Evolutionary conservation across 2,329 filamentous ascomycete genomes (phyloP).

Genomic region (Ophiostoma tasmaniense): DNA sequence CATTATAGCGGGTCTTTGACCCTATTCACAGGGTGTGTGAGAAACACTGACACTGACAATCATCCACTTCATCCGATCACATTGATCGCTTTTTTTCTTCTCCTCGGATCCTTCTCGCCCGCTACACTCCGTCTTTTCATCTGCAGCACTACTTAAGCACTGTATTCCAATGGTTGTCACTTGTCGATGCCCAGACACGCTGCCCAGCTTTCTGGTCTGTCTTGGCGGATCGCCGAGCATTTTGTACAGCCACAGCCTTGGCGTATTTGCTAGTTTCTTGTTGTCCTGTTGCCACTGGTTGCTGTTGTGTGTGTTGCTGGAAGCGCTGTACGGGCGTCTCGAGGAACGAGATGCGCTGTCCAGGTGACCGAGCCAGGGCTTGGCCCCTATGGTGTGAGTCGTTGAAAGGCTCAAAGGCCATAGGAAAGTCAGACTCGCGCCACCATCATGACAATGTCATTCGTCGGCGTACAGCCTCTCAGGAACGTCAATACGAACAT

Average conservation of each 20-base stretch:
- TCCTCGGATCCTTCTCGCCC: not conserved
- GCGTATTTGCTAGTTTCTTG: not conserved
- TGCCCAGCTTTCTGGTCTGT: conserved; percentile 7
- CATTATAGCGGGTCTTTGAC: not conserved
- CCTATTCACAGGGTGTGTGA: not conserved
- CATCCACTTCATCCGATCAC: not conserved
- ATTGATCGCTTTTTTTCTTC: not conserved
- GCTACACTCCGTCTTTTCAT: not conserved
- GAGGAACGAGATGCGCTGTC: not conserved
- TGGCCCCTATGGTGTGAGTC: not conserved
- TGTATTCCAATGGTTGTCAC: not conserved
- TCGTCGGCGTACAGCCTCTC: not conserved
- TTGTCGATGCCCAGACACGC: conserved; percentile 1
- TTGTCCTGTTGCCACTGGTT: not conserved
- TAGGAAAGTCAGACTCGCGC: not conserved
- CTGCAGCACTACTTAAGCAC: not conserved
- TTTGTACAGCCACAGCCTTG: conserved; percentile 8
- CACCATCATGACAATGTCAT: not conserved
- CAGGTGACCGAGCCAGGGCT: not conserved
- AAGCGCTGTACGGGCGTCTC: not conserved
- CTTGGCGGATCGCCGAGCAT: conserved; percentile 5
- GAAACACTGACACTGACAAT: not conserved
- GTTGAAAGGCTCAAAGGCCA: not conserved
- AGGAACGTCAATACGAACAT: not conserved
- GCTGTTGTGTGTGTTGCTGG: not conserved